A percentile compares a stretch with the other conserved stretches of the same genome.
phyloP scores from a whole-genome alignment of 495 filamentous ascomycete genomes.

The Tuber calosporum region DNA sequence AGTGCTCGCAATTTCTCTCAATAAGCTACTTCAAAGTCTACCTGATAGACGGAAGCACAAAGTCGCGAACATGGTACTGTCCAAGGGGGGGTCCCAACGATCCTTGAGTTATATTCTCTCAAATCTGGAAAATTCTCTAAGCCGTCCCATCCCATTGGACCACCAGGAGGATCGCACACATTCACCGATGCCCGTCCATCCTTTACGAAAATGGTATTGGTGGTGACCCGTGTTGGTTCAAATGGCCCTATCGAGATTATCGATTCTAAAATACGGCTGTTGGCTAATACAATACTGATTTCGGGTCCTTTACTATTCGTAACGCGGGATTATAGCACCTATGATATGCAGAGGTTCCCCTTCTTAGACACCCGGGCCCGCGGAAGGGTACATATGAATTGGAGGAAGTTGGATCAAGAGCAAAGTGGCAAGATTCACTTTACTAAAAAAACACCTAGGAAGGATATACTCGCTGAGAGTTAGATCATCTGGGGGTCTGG shows the following conservation, averaged over 20 bases:
- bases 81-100: too few species aligned
- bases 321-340: neutral
- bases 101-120: too few species aligned
- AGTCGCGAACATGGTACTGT: too few species aligned
- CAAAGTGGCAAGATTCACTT: neutral
- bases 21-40: neutral
- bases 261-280: too few species aligned
- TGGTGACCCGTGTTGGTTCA: too few species aligned
- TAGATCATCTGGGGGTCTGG: neutral
- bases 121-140: too few species aligned
- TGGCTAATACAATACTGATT: neutral
- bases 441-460: neutral
- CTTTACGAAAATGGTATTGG: too few species aligned
- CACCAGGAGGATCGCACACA: too few species aligned
- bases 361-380: neutral
- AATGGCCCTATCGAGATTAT: too few species aligned
- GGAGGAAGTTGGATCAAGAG: neutral
- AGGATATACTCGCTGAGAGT: neutral
- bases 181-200: too few species aligned
- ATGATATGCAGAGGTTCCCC: neutral
- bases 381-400: neutral
- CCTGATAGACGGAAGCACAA: too few species aligned
- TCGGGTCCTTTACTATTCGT: neutral
- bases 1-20: neutral
- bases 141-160: too few species aligned